A percentile compares a stretch with the other conserved stretches of the same genome.
Evolutionary conservation across 148 eudicot genomes (phyloP).

Genomic region (Vaccinium corymbosum): DNA sequence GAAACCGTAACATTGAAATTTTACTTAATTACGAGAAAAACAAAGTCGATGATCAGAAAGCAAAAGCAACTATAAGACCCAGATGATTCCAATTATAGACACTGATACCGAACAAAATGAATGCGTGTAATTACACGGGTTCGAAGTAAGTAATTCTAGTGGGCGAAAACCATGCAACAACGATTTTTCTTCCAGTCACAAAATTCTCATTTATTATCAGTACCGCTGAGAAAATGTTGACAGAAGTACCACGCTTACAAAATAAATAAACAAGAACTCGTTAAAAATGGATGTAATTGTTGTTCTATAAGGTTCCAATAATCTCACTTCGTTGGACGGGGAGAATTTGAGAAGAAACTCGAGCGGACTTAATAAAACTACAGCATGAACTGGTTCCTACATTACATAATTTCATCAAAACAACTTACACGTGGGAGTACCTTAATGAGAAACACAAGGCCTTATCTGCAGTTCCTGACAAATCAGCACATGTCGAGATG

Average conservation of each 20-base stretch:
- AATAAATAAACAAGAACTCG: not conserved
- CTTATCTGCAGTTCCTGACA: not conserved
- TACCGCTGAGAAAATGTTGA: not conserved
- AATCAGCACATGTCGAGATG: constrained; percentile 1
- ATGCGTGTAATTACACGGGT: not conserved
- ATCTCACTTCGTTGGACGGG: not conserved
- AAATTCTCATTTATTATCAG: not conserved
- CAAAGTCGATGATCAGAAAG: not conserved
- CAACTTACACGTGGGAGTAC: not conserved
- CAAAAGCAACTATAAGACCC: not conserved
- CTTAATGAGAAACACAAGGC: not conserved
- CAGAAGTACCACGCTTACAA: not conserved
- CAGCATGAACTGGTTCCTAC: not conserved
- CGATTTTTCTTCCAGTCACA: not conserved
- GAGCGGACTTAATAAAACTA: not conserved
- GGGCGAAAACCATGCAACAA: not conserved
- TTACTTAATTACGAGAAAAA: not conserved
- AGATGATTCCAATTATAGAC: not conserved
- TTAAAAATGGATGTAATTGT: constrained; percentile 7
- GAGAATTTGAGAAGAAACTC: not conserved
- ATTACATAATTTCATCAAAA: constrained; percentile 1
- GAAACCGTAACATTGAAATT: not conserved
- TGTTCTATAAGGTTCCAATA: not conserved
- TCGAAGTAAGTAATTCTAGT: not conserved
- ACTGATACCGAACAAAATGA: not conserved